Percentiles rank a stretch among this genome's conserved stretches.
Conservation (phyloP, 2,329 filamentous ascomycete genomes). For the Chaetomium olivaceum region DNA sequence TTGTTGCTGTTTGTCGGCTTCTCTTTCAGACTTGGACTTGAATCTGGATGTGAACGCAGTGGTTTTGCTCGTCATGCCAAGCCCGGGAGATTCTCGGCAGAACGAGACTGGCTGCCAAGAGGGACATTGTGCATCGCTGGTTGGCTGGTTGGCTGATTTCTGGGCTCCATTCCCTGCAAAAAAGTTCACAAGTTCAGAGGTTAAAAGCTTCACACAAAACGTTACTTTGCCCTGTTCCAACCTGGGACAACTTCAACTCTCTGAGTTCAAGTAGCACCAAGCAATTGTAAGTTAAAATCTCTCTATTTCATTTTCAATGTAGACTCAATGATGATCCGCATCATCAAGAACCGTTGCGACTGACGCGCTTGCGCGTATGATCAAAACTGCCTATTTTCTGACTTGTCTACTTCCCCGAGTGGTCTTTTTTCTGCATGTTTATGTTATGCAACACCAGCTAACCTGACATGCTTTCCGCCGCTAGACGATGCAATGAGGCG, state of each 20-base stretch:
- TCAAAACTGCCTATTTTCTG: constrained; percentile 55
- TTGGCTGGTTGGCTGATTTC: constrained; percentile 17
- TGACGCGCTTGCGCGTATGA: constrained; percentile 56
- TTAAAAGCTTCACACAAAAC: not conserved
- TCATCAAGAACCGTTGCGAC: constrained; percentile 57
- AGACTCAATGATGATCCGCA: constrained; percentile 1
- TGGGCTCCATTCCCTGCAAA: constrained; percentile 3
- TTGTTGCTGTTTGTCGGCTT: not conserved
- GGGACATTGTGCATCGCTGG: not conserved
- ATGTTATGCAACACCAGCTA: constrained; percentile 23
- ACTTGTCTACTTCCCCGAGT: constrained; percentile 6
- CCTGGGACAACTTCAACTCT: constrained; percentile 4
- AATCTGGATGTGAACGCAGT: not conserved
- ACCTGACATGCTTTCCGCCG: constrained; percentile 11
- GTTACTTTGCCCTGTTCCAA: not conserved
- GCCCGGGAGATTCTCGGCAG: constrained; percentile 16
- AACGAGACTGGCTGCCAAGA: not conserved
- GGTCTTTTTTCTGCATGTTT: not conserved
- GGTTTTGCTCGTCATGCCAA: constrained; percentile 24
- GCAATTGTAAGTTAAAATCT: constrained; percentile 5
- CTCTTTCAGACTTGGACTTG: not conserved
- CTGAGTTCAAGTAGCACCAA: constrained; percentile 3
- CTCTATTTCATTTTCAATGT: not conserved
- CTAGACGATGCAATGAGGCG: constrained; percentile 46
- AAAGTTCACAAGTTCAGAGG: constrained; percentile 1